Evolutionary conservation across 2,329 filamentous ascomycete genomes (phyloP), one percentile per base, ranked within the genome.

Genomic region (Paraphoma sp.): DNA sequence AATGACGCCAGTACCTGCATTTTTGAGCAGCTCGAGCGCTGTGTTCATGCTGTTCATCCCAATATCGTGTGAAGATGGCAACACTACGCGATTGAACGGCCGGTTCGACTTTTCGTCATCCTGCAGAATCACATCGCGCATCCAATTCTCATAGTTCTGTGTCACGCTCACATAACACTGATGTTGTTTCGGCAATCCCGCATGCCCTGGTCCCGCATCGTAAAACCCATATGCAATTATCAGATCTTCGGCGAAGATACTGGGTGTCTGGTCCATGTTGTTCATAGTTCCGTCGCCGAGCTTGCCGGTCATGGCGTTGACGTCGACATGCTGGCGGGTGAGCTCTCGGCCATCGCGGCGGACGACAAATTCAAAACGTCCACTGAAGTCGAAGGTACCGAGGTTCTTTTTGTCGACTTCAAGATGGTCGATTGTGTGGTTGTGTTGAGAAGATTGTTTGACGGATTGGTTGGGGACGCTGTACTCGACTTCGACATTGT

Each of bases 1-100:
- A 43, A 76, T 72, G 10, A 69, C 57, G 23, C 63, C 63, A 12
- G 70, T 70, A 4, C 71, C 73, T 0, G 72, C 70, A 30, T 78
- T 75, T 11, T 71, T 61, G 8, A 84, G 72, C 1, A 84, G 69
- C 0, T 73, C 71, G 28, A 76, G 63, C 23, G 75, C 72, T 47
- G 70, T 80, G 8, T 77, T 63, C 80, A 83, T 80, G 65, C 73
- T 81, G 68, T 84, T 84, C 82, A 84, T 84, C 28, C 82, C 82
- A 12, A 80, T 77, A 57, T 84, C 82, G 65, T 84, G 82, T 0
- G 78, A 72, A 1, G 78, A 73, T 0, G 82, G 79, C 1, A 84
- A 74, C 1, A 83, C 80, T 51, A 83, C 72, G 9, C 70, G 73
- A 9, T 69, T 61, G 64, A 83, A 82, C 0, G 78, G 77, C 29